Evolutionary conservation across 805 yeast genomes (phyloP).

Genomic region (Spathaspora boniae): DNA sequence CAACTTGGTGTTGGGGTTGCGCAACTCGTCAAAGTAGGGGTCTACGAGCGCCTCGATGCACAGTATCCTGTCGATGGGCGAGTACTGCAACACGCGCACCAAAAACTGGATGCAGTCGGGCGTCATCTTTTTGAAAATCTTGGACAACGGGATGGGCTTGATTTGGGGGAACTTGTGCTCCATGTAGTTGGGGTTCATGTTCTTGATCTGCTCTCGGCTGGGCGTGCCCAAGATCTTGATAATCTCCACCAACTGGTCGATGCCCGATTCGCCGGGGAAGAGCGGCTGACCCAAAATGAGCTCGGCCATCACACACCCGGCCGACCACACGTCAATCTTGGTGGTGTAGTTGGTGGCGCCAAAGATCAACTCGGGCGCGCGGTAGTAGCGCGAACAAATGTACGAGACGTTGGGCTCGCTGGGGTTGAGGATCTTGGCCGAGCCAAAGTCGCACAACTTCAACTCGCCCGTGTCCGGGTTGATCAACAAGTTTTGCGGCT

Average conservation of each 20-base stretch:
- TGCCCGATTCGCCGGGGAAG: slow-evolving; percentile 97
- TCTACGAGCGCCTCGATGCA: slow-evolving; percentile 53
- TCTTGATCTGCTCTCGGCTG: slow-evolving; percentile 80
- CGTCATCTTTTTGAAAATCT: slow-evolving; percentile 59
- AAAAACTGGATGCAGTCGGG: slow-evolving; percentile 54
- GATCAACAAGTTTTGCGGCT: slow-evolving; percentile 84
- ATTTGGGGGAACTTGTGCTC: slow-evolving; percentile 93
- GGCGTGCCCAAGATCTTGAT: slow-evolving; percentile 97
- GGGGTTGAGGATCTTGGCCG: slow-evolving; percentile 87
- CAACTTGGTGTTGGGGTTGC: slow-evolving; percentile 33
- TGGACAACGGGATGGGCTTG: slow-evolving; percentile 69
- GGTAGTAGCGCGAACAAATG: slow-evolving; percentile 92
- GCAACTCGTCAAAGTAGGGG: slow-evolving; percentile 54
- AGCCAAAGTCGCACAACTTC: slow-evolving; percentile 94
- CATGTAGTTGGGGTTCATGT: slow-evolving; percentile 96
- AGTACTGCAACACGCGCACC: slow-evolving; percentile 57
- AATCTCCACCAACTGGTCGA: slow-evolving; percentile 94
- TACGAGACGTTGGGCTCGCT: slow-evolving; percentile 93
- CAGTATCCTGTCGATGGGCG: slow-evolving; percentile 61
- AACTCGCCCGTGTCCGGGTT: slow-evolving; percentile 82
- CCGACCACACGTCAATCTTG: slow-evolving; percentile 95
- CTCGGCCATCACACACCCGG: slow-evolving; percentile 98
- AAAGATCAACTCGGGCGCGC: slow-evolving; percentile 97
- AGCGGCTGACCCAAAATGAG: slow-evolving; percentile 91
- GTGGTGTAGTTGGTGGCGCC: slow-evolving; percentile 97